Conservation (phyloP, 805 yeast species). For the Saccharomyces eubayanus region DNA sequence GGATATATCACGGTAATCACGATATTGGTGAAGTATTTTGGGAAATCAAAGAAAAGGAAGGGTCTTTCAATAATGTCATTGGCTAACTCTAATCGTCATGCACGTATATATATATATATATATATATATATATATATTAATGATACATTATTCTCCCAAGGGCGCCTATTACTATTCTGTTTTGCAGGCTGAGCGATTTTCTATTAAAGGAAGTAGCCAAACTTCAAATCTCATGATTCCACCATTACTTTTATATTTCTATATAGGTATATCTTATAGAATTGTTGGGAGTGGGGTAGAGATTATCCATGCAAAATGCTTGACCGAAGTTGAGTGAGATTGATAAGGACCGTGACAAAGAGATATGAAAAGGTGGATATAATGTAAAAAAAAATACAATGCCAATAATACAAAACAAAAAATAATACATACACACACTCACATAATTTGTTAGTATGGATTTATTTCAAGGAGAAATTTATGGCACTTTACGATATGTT, state of each 20-base stretch:
- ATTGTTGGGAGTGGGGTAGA: not conserved
- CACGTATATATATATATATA: not conserved
- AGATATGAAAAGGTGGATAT: not conserved
- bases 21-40: conserved; percentile 87
- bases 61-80: conserved; percentile 77
- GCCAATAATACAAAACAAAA: not conserved
- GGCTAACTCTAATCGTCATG: conserved; percentile 12
- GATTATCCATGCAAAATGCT: not conserved
- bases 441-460: not conserved
- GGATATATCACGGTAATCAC: conserved; percentile 93
- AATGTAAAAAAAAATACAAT: not conserved
- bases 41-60: conserved; percentile 81
- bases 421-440: not conserved
- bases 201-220: not conserved
- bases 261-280: not conserved
- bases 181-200: too few species aligned
- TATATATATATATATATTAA: not conserved
- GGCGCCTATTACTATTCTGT: too few species aligned
- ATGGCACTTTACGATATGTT: not conserved
- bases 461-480: not conserved
- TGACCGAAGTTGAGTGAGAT: not conserved
- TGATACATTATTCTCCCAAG: not conserved
- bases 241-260: conserved; percentile 11
- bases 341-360: not conserved
- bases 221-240: not conserved